Evolutionary conservation across 164 flowering plant genomes (phyloP).

Genomic region (Macadamia integrifolia): DNA sequence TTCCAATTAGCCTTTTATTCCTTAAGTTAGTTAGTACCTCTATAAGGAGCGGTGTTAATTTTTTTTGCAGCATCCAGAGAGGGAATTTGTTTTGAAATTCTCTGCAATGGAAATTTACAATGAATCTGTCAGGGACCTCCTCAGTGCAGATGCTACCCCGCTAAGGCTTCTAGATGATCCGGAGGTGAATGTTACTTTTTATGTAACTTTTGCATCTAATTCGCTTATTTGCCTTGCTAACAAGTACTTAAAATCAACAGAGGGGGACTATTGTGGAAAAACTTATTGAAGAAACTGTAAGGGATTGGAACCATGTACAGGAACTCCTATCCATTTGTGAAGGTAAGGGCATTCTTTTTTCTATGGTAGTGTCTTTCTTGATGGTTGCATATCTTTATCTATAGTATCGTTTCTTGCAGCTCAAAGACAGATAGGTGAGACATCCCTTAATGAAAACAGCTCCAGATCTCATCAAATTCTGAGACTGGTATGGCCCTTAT

Average conservation of each 20-base stretch:
- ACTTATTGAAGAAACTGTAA: conserved; percentile 69
- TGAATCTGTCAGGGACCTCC: conserved; percentile 88
- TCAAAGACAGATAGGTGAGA: conserved; percentile 89
- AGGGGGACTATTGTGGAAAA: conserved; percentile 91
- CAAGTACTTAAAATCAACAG: conserved; percentile 28
- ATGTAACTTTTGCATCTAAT: neutral
- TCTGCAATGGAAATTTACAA: conserved; percentile 97
- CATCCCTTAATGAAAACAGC: conserved; percentile 80
- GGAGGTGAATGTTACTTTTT: conserved; percentile 47
- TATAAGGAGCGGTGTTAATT: conserved; percentile 1
- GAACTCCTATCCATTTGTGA: conserved; percentile 80
- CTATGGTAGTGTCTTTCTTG: neutral
- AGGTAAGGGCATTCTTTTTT: conserved; percentile 33
- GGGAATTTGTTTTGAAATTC: conserved; percentile 76
- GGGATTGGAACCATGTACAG: conserved; percentile 55
- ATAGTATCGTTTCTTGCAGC: conserved; percentile 42
- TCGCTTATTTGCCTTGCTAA: neutral
- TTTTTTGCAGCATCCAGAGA: conserved; percentile 54
- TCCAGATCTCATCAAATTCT: conserved; percentile 98
- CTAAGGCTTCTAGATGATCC: conserved; percentile 95
- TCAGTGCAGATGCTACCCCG: conserved; percentile 55
- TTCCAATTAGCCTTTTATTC: neutral
- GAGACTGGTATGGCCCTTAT: conserved; percentile 49
- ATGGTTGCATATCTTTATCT: conserved; percentile 5
- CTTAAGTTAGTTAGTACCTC: neutral